Base-by-base conservation (phyloP, 164 flowering plant species). In the Platanus orientalis region DNA sequence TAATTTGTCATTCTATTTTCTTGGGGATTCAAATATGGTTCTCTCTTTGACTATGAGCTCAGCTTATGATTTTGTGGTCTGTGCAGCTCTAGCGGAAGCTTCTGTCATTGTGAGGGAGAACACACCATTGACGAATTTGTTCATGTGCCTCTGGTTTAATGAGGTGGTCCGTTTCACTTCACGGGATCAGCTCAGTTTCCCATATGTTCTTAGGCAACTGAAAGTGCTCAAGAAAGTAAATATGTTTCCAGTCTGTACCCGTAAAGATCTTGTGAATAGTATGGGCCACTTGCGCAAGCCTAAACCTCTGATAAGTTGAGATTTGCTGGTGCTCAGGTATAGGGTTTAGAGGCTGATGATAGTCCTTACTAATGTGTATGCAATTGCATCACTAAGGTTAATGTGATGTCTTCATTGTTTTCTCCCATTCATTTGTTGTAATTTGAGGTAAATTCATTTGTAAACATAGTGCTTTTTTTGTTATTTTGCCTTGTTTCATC, bases 101-200 rank as follows among this genome's bases (percentile, higher is more conserved):
- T 91, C 96, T 20, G 81, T 91, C 51, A 89, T 91, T 54, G 92
- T 86, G 73, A 83, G 89, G 83, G 81, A 94, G 76, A 92, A 91
- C 71, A 84, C 83, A 0, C 88, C 90, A 23, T 25, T 78, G 68
- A 85, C 94, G n/a, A 92, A 94, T 75, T 68, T 89, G 63, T 77
- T 94, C 67, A 89, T 82, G 96, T 94, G 97, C 82, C 82, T 88
- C 20, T 94, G 98, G 99, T 94, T 94, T 61, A 91, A 89, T 72
- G 99, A 94, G 78, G 97, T 85, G 32, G 97, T 89, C 50, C 87
- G 96, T 1, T 94, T 91, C 74, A 94, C 99, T 30, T 91, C 99
- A 1, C 77, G 97, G 26, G 99, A 91, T 79, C 96, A 92, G 72
- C 84, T 94, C 36, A 94, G 99, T 72, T 94, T 94, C 63, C 99